These are phyloP conservation scores for Xylariaceae sp. DNA, from an alignment of 2,329 filamentous ascomycete species.

Conservation along the genomic window DNA sequence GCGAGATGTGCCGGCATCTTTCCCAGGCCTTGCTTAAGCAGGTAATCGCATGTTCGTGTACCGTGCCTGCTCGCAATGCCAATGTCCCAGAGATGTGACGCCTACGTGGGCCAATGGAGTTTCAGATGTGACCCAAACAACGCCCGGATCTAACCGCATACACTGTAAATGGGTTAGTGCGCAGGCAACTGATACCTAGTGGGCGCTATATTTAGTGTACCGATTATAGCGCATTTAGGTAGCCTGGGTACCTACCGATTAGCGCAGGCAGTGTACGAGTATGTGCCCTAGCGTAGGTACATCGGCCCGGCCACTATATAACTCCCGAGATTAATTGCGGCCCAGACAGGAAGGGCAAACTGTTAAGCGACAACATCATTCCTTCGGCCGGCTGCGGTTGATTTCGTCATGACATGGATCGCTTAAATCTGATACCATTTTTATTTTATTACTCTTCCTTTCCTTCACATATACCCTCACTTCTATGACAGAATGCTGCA, in stretches of 20 bases:
- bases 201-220: not conserved
- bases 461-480: too few relatives aligned
- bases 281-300: not conserved
- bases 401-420: too few relatives aligned
- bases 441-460: too few relatives aligned
- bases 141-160: not conserved
- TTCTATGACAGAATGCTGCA: too few relatives aligned
- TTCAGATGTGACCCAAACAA: not conserved
- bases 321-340: not conserved
- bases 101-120: not conserved
- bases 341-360: too few relatives aligned
- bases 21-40: too few relatives aligned
- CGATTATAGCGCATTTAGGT: not conserved
- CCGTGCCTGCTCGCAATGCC: too few relatives aligned
- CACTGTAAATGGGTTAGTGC: not conserved
- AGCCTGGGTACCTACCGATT: too few relatives aligned
- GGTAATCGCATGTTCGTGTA: not conserved
- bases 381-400: too few relatives aligned
- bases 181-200: not conserved
- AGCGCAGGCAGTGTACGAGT: too few relatives aligned
- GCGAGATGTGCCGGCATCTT: not conserved
- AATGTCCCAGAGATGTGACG: not conserved
- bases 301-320: not conserved
- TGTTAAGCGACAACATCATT: not conserved
- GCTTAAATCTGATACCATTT: too few relatives aligned